A percentile compares a stretch with the other conserved stretches of the same genome.
Conservation (phyloP, 2,329 filamentous ascomycete genomes). For the Botryotinia globosa region DNA sequence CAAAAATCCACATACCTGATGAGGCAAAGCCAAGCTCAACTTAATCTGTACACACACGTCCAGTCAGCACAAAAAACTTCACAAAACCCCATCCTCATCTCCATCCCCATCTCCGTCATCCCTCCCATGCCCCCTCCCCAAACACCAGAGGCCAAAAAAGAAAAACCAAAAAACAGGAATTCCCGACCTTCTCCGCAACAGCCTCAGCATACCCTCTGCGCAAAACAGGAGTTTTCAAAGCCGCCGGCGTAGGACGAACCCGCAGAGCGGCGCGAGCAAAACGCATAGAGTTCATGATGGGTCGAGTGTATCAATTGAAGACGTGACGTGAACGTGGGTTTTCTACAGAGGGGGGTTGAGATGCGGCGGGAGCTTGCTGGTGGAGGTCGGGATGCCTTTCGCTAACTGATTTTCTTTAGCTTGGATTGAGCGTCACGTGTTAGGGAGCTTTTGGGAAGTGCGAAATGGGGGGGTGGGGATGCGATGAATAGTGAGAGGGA, state of each 20-base stretch:
- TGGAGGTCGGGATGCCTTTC: constrained; percentile 11
- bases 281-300: constrained; percentile 88
- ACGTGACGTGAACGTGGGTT: constrained; percentile 20
- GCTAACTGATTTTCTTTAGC: constrained; percentile 22
- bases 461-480: too few relatives aligned
- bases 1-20: constrained; percentile 72
- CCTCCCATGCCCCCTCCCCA: not conserved
- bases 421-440: not conserved
- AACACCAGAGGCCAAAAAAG: not conserved
- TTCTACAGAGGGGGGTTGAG: not conserved
- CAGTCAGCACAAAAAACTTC: constrained; percentile 27
- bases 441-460: fast-evolving
- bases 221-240: constrained; percentile 72
- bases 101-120: too few relatives aligned
- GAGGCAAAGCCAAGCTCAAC: constrained; percentile 94
- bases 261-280: constrained; percentile 86
- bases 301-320: constrained; percentile 42
- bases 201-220: constrained; percentile 90
- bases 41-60: constrained; percentile 65
- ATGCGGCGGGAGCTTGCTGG: constrained; percentile 34
- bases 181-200: constrained; percentile 72
- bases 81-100: not conserved
- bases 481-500: fast-evolving
- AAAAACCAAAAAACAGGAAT: not conserved
- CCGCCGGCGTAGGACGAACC: constrained; percentile 63